A percentile compares a stretch with the other conserved stretches of the same genome.
Evolutionary conservation across 495 filamentous ascomycete species (phyloP).

Genomic region (Tetracladium marchalianum): DNA sequence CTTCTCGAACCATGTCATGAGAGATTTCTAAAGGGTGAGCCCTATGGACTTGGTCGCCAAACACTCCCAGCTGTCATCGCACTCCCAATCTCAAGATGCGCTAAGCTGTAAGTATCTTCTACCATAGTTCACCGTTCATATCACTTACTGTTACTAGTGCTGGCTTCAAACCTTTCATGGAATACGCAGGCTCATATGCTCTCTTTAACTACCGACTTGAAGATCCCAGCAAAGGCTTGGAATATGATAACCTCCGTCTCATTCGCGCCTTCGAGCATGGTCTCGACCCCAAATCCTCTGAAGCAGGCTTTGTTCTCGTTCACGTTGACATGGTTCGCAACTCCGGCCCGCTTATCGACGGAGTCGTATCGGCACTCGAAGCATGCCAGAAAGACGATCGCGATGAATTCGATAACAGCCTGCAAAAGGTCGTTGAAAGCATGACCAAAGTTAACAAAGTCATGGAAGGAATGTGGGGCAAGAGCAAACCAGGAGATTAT

Average conservation of each 20-base stretch:
- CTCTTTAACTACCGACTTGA: slow-evolving; percentile 78
- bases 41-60: slow-evolving; percentile 67
- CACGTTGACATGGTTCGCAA: slow-evolving; percentile 80
- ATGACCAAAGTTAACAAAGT: slow-evolving; percentile 62
- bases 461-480: slow-evolving; percentile 78
- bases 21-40: slow-evolving; percentile 52
- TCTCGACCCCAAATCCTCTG: slow-evolving; percentile 74
- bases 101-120: slow-evolving; percentile 56
- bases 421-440: slow-evolving; percentile 47
- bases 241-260: slow-evolving; percentile 70
- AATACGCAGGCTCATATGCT: slow-evolving; percentile 85
- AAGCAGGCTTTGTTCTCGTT: slow-evolving; percentile 81
- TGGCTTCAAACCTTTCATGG: slow-evolving; percentile 84
- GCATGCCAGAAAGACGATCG: slow-evolving; percentile 41
- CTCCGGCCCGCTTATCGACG: slow-evolving; percentile 60
- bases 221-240: slow-evolving; percentile 52
- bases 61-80: slow-evolving; percentile 60
- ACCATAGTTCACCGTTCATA: neutral
- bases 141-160: slow-evolving; percentile 26
- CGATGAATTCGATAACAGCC: slow-evolving; percentile 49
- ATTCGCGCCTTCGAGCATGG: slow-evolving; percentile 85
- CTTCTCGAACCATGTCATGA: slow-evolving; percentile 90
- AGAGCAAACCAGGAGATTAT: slow-evolving; percentile 69
- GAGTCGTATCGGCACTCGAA: slow-evolving; percentile 53
- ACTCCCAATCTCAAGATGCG: slow-evolving; percentile 65